Evolutionary conservation across 495 filamentous ascomycete species (phyloP), one percentile per base, ranked within the genome.

Genomic region (Astrothelium macrocarpum): DNA sequence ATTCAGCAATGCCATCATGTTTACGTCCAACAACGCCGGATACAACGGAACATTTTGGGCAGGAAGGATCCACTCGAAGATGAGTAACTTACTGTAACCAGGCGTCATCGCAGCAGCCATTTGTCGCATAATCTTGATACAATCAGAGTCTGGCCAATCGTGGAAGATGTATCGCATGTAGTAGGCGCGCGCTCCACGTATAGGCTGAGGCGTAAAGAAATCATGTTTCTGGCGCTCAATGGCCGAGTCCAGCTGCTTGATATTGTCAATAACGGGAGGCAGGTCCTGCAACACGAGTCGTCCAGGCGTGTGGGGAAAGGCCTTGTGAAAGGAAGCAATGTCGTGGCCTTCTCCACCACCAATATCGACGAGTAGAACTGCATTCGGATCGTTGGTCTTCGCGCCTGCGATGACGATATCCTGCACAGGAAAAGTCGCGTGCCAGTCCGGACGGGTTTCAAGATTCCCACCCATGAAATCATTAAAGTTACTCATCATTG

Each of bases 311-410:
- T 74, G 67, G 0, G 81, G 82, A 59, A 72, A 67, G 25, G 76
- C 69, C 1, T 39, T n/a, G 4, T 61, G 64, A 65, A 86, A 80
- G n/a, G 74, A 72, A 0, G 70, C 59, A 0, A 84, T 66, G 63
- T 86, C 79, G 31, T 84, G 78, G 1, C 83, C 82, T 1, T 75
- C 56, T 12, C 74, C 74, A 1, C 81, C 83, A 31, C 76, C 82
- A 0, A 85, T 71, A 68, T 87, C 85, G 14, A 86, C 80, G 1
- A 85, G 65, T 1, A 86, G 67, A 16, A 77, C 72, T 0, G 71
- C 68, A 23, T 72, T 56, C 4, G 49, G 49, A 29, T 56, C 49
- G 16, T 29, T 23, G n/a, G 4, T 29, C 49, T 56, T 56, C 25
- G 49, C 49, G 10, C 20, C 2, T 7, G n/a, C 25, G 2, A 56